Percentiles rank a stretch among this genome's conserved stretches.
Evolutionary conservation across 2,329 filamentous ascomycete species (phyloP).

Genomic region (Penicillium polonicum): DNA sequence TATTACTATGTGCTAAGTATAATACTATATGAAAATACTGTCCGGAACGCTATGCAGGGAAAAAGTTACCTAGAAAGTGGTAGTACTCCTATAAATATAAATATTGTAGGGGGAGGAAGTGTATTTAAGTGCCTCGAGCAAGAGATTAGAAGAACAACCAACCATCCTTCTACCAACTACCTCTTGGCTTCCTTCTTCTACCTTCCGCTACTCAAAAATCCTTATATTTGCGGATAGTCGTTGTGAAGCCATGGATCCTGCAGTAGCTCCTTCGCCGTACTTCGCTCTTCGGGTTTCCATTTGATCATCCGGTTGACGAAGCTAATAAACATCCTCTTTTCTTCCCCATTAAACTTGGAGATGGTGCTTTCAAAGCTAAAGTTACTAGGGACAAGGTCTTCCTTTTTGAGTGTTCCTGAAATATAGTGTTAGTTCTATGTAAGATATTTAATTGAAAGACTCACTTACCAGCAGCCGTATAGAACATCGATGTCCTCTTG

Average conservation of each 20-base stretch:
- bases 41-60: no score
- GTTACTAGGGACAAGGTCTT: conserved; percentile 3
- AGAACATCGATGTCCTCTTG: conserved; percentile 20
- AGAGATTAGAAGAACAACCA: no score
- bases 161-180: no score
- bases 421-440: neutral
- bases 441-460: neutral
- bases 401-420: conserved; percentile 13
- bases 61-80: no score
- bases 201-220: no score
- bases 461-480: conserved; percentile 11
- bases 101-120: no score
- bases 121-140: no score
- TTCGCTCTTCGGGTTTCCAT: conserved; percentile 34
- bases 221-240: conserved; percentile 6
- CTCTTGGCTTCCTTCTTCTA: no score
- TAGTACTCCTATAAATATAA: no score
- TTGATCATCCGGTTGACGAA: conserved; percentile 34
- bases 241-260: conserved; percentile 35
- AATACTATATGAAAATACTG: no score
- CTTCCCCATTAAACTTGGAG: conserved; percentile 23
- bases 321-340: conserved; percentile 32
- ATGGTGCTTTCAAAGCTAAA: conserved; percentile 20
- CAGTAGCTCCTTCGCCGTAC: conserved; percentile 33
- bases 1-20: no score